Base-by-base conservation (phyloP, 331 rosid species). In the Rhamnella rubrinervis region DNA sequence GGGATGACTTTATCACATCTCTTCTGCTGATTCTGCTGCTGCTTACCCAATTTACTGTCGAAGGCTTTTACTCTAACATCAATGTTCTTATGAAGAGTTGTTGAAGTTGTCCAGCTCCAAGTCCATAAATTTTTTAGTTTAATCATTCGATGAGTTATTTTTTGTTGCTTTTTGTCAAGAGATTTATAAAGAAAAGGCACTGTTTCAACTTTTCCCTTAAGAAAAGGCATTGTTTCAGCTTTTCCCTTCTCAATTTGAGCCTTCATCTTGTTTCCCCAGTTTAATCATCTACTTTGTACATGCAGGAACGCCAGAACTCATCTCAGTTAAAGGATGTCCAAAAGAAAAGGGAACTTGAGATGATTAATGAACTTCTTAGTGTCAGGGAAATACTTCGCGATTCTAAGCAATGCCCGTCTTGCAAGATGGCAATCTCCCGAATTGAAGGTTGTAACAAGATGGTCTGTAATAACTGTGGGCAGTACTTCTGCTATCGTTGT, bases 391-490 rank as follows among this genome's bases (percentile, higher is more conserved):
- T 90, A 67, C 90, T 78, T 55, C 88, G 90, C 1, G 88, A 90
- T 85, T 87, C 96, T 65, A 90, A 93, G 84, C 83, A 77, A 51
- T 90, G 98, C 75, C 98, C 98, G 15, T 84, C 84, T 49, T 93
- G 98, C 84, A 76, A 82, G 68, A 86, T 86, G 84, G 97, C 97
- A 35, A 93, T 93, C 78, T 88, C 92, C 40, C 84, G 84, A 76
- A 78, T 77, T 21, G 97, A 76, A 58, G 98, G 98, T 66, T 93
- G 98, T 80, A 93, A 93, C 85, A 93, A 90, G 85, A 93, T 90
- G 97, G 83, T 75, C 66, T 93, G 98, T 59, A 38, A 81, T 35
- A 90, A 93, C 63, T 93, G 98, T 74, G 92, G 74, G 59, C 78
- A 88, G 46, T 86, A 80, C 75, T 93, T 93, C 77, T 93, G 98